Evolutionary conservation across 257 asterid species (phyloP).

Genomic region (Gynochthodes officinalis): DNA sequence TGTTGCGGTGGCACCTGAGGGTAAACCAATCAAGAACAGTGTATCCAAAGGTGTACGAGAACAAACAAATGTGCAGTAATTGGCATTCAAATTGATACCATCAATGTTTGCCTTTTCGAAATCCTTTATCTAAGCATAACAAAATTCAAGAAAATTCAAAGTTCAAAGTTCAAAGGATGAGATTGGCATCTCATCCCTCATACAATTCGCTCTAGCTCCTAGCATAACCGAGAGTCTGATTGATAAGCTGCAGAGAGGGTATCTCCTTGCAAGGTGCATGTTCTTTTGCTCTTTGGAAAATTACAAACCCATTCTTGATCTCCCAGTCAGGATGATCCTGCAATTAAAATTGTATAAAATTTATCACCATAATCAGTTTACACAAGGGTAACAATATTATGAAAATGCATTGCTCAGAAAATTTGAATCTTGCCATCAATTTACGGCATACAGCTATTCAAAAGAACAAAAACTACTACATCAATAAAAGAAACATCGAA

Average conservation of each 20-base stretch:
- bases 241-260: slow-evolving; percentile 87
- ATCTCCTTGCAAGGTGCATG: slow-evolving; percentile 86
- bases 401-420: not conserved
- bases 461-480: not conserved
- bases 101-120: not conserved
- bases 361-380: not conserved
- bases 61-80: not conserved
- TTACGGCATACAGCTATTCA: not conserved
- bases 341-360: slow-evolving; percentile 9
- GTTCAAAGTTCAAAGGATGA: not conserved
- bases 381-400: not conserved
- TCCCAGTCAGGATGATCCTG: slow-evolving; percentile 98
- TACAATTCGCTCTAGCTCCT: slow-evolving; percentile 87
- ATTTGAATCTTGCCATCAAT: not conserved
- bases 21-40: not conserved
- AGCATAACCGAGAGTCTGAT: slow-evolving; percentile 90
- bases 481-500: too few relatives aligned
- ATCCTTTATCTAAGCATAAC: not conserved
- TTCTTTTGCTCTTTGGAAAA: slow-evolving; percentile 75
- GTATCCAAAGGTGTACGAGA: not conserved
- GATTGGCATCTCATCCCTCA: slow-evolving; percentile 23
- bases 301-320: slow-evolving; percentile 52
- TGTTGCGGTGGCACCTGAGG: too few relatives aligned
- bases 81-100: not conserved
- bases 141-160: not conserved